Conservation (phyloP, 169 alveolate species). For the Plasmodium billcollinsi region DNA sequence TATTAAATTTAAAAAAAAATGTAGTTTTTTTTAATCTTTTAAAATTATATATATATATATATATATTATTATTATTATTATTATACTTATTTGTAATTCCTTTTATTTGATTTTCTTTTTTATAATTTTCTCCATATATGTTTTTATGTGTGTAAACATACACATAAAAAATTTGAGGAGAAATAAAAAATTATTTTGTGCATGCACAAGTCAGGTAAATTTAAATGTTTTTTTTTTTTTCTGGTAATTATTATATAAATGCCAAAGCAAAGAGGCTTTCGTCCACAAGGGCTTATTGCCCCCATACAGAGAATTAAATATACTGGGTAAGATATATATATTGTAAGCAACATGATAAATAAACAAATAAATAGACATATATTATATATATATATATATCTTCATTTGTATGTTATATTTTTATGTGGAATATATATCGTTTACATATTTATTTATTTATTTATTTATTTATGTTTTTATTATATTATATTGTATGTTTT, state of each 20-base stretch:
- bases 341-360: not conserved
- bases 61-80: no score
- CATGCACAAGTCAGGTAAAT: conserved; percentile 15
- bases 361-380: no score
- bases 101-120: no score
- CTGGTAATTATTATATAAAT: conserved; percentile 13
- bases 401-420: no score
- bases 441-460: not conserved
- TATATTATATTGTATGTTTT: not conserved
- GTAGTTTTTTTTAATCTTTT: no score
- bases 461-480: not conserved
- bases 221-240: conserved; percentile 1
- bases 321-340: conserved; percentile 65
- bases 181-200: not conserved
- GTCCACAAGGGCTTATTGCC: conserved; percentile 77
- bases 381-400: no score
- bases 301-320: conserved; percentile 74
- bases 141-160: conserved; percentile 1
- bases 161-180: conserved; percentile 1
- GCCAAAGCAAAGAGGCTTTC: conserved; percentile 78
- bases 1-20: no score
- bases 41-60: no score
- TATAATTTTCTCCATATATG: no score
- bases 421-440: no score
- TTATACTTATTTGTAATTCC: no score